These are phyloP conservation scores for Oenanthe javanica DNA, from an alignment of 140 eudicot genomes.

Conservation along the genomic window DNA sequence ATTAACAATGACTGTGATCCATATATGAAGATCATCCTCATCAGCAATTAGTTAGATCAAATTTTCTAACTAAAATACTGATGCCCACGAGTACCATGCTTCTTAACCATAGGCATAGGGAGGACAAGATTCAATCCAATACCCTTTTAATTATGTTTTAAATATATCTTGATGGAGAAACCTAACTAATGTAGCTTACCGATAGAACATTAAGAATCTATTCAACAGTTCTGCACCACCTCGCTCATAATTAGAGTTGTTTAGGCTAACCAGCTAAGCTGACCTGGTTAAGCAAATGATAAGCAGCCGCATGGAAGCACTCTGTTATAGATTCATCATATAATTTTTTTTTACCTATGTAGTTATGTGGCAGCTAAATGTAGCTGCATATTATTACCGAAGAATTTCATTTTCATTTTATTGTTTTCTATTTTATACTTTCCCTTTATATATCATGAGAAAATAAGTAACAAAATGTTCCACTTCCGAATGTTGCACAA, in stretches of 20 bases:
- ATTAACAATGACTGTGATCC: background rate
- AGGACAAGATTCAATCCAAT: background rate
- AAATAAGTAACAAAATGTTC: background rate
- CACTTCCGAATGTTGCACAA: background rate
- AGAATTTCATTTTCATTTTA: background rate
- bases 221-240: background rate
- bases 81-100: constrained; percentile 1
- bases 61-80: background rate
- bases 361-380: background rate
- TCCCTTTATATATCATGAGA: background rate
- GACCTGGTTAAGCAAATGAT: background rate
- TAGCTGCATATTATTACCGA: background rate
- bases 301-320: background rate
- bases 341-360: background rate
- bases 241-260: background rate
- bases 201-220: background rate
- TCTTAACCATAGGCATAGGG: background rate
- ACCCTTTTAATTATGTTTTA: background rate
- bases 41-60: background rate
- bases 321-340: background rate
- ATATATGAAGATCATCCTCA: background rate
- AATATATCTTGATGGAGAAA: background rate
- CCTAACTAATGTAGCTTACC: background rate
- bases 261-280: background rate
- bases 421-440: background rate